Evolutionary conservation across 257 asterid species (phyloP), one percentile per base, ranked within the genome.

Genomic region (Eucommia ulmoides): DNA sequence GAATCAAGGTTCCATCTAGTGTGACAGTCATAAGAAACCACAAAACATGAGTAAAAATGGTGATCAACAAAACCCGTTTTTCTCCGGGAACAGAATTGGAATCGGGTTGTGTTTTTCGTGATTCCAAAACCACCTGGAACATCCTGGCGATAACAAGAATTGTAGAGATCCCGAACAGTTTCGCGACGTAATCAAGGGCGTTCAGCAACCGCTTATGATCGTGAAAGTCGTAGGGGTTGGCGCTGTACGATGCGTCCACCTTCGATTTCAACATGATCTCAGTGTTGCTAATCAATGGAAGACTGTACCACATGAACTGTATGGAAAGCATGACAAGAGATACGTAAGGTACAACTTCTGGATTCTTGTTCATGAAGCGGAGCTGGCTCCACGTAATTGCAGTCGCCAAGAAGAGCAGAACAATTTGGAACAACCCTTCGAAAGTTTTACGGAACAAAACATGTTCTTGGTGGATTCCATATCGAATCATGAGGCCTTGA

Each of bases 321-420:
- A 18, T 0, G 10, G n/a, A 19, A 42, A 42, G 20, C 20, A 42
- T 42, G 48, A 42, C 48, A 6, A 42, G 48, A 15, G 48, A 42
- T 16, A 42, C 7, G 19, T 42, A 42, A 42, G 48, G n/a, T 15
- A 16, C 19, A 16, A 21, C 8, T 16, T 42, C n/a, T 15, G 9
- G 10, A 10, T 25, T 22, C 3, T 8, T 51, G 1, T 29, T 41
- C 1, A 20, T 7, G 45, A 46, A 50, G 18, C 35, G 18, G 11
- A 17, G 15, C 33, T 63, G 68, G 18, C 52, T 24, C 42, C 22
- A 19, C 21, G 51, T 55, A 44, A 54, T 44, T 23, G 55, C 21
- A 47, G 50, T 44, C 50, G 61, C 29, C 26, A 33, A 20, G 3
- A 18, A 17, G 16, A 49, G 62, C 20, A 46, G 24, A 22, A 62